phyloP scores from a whole-genome alignment of 176 grass and related monocot genomes.

The Bolboschoenus planiculmis region DNA sequence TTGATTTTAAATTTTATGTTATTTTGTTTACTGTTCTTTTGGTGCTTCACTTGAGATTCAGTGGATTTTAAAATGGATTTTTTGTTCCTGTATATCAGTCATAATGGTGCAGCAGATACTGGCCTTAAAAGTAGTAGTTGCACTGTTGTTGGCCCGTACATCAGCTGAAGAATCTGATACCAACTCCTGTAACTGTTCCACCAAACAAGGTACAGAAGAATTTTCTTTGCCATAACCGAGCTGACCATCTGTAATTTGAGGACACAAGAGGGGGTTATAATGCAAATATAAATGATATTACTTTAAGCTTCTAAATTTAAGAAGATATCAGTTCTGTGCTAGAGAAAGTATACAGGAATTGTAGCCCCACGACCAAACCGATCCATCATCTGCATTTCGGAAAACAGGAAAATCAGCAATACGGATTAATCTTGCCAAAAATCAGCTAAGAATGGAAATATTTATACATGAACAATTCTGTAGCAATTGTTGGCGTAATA shows the following conservation, averaged over 20 bases:
- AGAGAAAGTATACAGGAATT: conserved; percentile 89
- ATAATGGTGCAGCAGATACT: neutral
- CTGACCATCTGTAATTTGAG: conserved; percentile 71
- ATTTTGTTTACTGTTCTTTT: neutral
- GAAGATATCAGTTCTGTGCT: neutral
- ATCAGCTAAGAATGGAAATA: neutral
- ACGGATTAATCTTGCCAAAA: neutral
- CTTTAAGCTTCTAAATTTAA: neutral
- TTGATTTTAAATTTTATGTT: neutral
- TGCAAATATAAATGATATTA: neutral
- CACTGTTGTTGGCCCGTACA: conserved; percentile 12
- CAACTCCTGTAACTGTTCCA: conserved; percentile 71
- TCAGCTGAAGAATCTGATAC: conserved; percentile 40
- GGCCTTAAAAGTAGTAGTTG: conserved; percentile 50
- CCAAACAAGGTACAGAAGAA: conserved; percentile 60
- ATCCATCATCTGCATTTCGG: conserved; percentile 73
- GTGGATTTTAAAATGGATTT: too few species aligned
- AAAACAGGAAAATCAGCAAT: conserved; percentile 3
- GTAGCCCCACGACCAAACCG: conserved; percentile 99
- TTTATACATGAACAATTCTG: neutral
- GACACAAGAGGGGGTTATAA: conserved; percentile 26
- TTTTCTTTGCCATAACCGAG: conserved; percentile 72
- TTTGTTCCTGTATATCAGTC: neutral
- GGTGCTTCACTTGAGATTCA: neutral
- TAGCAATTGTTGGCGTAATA: neutral